Evolutionary conservation across 1,139 yeast species (phyloP), one percentile per base, ranked within the genome.

Genomic region (Debaryomyces subglobosus): DNA sequence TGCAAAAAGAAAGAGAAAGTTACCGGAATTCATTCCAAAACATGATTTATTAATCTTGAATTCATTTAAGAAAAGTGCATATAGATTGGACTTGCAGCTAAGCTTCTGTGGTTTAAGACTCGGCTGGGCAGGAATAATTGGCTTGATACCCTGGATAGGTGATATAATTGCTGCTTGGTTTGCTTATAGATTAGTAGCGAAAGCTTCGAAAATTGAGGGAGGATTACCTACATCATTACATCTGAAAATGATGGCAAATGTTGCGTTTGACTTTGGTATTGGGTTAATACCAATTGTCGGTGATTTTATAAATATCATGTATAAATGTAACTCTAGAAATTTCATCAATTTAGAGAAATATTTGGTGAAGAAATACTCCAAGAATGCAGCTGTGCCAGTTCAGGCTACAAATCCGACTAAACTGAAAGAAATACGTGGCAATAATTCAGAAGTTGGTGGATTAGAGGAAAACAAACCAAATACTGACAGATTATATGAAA

Each of bases 211-310:
- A 39, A 73, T 87, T 25, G 86, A 85, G 21, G 90, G 87, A 2
- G 92, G 91, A 0, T 67, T 88, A 33, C 89, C 92, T 0, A 51
- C 65, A 2, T 57, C 57, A 3, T 57, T 85, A 27, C 72, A 74
- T 48, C 68, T 76, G 46, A 67, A 72, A 52, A 85, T 89, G 87
- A 60, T 81, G 57, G 68, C 77, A 29, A 88, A 89, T 58, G 77
- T 87, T 10, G 63, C 72, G 12, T 61, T 86, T 45, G 96, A 89
- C 63, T 87, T 86, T 59, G 75, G 77, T 1, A 68, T 89, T 46
- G 91, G 94, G 0, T 68, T 89, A 58, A 79, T 86, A 39, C 96
- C 96, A 1, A 53, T 88, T 36, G 81, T 88, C 15, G 96, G 96
- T 9, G 89, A 82, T 56, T 65, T 86, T 40, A 74, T 85, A 47